A percentile compares a stretch with the other conserved stretches of the same genome.
Evolutionary conservation across 495 filamentous ascomycete species (phyloP).

Genomic region (Corynascus novoguineensis): DNA sequence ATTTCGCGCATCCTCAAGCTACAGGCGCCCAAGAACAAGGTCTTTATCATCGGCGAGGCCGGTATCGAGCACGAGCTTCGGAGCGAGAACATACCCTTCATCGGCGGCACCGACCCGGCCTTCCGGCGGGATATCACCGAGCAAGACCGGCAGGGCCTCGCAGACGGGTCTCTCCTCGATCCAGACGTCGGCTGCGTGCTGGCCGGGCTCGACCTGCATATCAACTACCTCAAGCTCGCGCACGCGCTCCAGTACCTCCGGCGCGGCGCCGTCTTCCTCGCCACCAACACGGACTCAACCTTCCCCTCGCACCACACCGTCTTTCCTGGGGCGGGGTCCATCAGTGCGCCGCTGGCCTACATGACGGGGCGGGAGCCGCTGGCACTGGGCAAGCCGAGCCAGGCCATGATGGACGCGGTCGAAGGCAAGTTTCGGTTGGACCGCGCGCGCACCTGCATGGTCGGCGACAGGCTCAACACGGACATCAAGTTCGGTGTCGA

Average conservation of each 20-base stretch:
- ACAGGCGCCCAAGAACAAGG: slow-evolving; percentile 72
- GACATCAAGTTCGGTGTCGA: slow-evolving; percentile 95
- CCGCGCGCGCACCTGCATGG: slow-evolving; percentile 82
- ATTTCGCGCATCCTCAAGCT: slow-evolving; percentile 87
- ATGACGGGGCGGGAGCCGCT: slow-evolving; percentile 66
- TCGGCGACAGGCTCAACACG: slow-evolving; percentile 89
- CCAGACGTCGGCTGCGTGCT: slow-evolving; percentile 86
- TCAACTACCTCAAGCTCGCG: slow-evolving; percentile 89
- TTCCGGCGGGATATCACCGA: slow-evolving; percentile 69
- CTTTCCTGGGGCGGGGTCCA: slow-evolving; percentile 87
- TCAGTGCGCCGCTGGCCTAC: slow-evolving; percentile 70
- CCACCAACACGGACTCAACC: slow-evolving; percentile 87
- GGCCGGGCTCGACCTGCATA: slow-evolving; percentile 81
- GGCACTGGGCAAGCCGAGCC: slow-evolving; percentile 86
- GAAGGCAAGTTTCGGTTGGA: slow-evolving; percentile 93
- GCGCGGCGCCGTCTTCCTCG: slow-evolving; percentile 81
- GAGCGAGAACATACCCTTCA: slow-evolving; percentile 68
- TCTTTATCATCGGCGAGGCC: slow-evolving; percentile 85
- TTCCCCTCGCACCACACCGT: slow-evolving; percentile 72
- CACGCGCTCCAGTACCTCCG: slow-evolving; percentile 80
- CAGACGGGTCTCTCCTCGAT: slow-evolving; percentile 71
- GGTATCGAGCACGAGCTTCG: slow-evolving; percentile 87
- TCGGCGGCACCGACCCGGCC: slow-evolving; percentile 82
- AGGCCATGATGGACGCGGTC: slow-evolving; percentile 99
- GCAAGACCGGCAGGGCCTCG: slow-evolving; percentile 70